These are phyloP conservation scores for Dalechampia spathulata DNA, from an alignment of 441 rosid species.

Conservation along the genomic window DNA sequence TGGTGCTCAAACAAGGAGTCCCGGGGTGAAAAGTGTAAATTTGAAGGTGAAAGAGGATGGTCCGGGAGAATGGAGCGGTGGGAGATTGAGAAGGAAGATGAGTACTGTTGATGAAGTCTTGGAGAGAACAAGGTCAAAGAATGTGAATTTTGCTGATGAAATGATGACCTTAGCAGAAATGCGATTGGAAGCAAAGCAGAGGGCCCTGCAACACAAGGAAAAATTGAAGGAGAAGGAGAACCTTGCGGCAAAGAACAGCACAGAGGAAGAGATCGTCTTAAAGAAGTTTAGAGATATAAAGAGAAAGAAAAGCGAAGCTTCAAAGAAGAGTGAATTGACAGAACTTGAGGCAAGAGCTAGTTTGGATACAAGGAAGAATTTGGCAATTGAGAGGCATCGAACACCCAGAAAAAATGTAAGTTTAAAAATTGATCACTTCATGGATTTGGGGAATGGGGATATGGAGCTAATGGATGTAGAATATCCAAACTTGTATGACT, in stretches of 20 bases:
- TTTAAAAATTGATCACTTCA: conserved; percentile 15
- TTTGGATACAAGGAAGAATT: conserved; percentile 25
- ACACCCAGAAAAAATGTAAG: conserved; percentile 18
- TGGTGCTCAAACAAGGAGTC: conserved; percentile 23
- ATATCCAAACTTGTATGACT: conserved; percentile 54
- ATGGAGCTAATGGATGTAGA: conserved; percentile 28
- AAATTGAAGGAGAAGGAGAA: conserved; percentile 23
- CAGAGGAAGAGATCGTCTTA: conserved; percentile 19
- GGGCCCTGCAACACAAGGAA: conserved; percentile 22
- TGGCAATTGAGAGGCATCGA: conserved; percentile 15
- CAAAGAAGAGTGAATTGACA: conserved; percentile 22
- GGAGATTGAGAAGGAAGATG: conserved; percentile 29
- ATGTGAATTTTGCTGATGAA: conserved; percentile 34
- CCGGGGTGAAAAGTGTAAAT: conserved; percentile 21
- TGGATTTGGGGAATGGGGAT: conserved; percentile 19
- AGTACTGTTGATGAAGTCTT: conserved; percentile 34
- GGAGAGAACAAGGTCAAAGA: conserved; percentile 25
- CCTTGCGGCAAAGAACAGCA: conserved; percentile 5
- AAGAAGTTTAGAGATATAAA: conserved; percentile 9
- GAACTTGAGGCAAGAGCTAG: conserved; percentile 19
- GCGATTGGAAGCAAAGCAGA: conserved; percentile 44
- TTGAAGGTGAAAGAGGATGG: conserved; percentile 21
- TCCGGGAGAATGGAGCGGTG: conserved; percentile 28
- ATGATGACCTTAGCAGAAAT: conserved; percentile 74
- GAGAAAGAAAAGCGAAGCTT: conserved; percentile 13